Percentiles rank a stretch among this genome's conserved stretches.
Evolutionary conservation across 2,329 filamentous ascomycete genomes (phyloP).

Genomic region (Bertia moriformis): DNA sequence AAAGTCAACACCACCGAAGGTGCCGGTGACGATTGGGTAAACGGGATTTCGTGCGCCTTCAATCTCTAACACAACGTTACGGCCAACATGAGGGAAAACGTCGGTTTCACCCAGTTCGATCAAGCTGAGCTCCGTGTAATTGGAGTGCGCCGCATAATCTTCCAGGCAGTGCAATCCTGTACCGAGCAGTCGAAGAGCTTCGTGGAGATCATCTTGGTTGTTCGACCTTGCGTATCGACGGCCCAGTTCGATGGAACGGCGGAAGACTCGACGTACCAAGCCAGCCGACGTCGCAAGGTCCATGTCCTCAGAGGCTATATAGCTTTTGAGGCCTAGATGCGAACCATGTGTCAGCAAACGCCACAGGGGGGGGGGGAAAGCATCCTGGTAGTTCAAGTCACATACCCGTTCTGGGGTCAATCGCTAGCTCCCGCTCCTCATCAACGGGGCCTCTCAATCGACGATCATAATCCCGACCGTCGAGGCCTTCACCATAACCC

Average conservation of each 20-base stretch:
- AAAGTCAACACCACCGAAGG: constrained; percentile 26
- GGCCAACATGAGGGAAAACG: constrained; percentile 36
- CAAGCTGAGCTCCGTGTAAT: constrained; percentile 35
- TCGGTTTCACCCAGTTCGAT: constrained; percentile 30
- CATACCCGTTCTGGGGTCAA: constrained; percentile 14
- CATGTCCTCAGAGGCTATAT: constrained; percentile 12
- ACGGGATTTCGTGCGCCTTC: constrained; percentile 26
- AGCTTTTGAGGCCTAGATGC: constrained; percentile 9
- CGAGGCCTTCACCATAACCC: constrained; percentile 9
- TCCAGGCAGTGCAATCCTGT: constrained; percentile 36
- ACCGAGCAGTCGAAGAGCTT: constrained; percentile 20
- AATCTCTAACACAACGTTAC: constrained; percentile 13
- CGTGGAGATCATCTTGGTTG: constrained; percentile 8
- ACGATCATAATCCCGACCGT: constrained; percentile 12
- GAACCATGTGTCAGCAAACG: background rate
- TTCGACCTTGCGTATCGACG: constrained; percentile 7
- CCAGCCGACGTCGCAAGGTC: constrained; percentile 13
- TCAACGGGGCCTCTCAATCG: constrained; percentile 13
- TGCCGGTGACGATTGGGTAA: constrained; percentile 35
- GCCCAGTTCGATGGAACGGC: constrained; percentile 10
- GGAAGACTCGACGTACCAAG: constrained; percentile 12
- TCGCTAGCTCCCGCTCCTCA: constrained; percentile 11
- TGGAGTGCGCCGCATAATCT: constrained; percentile 37
- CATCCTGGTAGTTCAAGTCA: too few species aligned
- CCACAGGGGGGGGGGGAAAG: too few species aligned